Percentiles rank a stretch among this genome's conserved stretches.
Evolutionary conservation across 2,329 filamentous ascomycete genomes (phyloP).

Genomic region (Hysterium pulicare): DNA sequence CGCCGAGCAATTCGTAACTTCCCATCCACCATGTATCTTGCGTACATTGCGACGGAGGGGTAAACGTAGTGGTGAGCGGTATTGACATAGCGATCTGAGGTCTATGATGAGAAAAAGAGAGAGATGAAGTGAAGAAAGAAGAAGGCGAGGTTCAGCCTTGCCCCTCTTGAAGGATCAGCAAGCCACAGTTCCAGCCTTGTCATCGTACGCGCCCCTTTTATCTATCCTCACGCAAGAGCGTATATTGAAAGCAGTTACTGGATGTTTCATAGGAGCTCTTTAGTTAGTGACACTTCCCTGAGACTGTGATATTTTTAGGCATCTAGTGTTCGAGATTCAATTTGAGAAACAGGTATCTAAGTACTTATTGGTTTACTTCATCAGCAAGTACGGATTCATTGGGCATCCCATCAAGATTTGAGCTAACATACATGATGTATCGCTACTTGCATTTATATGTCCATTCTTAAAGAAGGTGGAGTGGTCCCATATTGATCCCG

Average conservation of each 20-base stretch:
- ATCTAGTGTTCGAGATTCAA: not conserved
- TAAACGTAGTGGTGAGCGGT: not conserved
- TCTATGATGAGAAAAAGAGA: not conserved
- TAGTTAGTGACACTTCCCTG: too few species aligned
- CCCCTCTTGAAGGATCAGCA: not conserved
- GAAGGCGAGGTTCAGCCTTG: not conserved
- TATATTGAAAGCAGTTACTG: too few species aligned
- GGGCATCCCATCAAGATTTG: not conserved
- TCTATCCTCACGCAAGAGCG: too few species aligned
- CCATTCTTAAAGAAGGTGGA: too few species aligned
- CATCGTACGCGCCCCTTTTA: slow-evolving; percentile 1
- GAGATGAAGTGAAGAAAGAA: not conserved
- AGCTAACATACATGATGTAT: not conserved
- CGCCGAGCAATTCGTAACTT: not conserved
- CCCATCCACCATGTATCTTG: not conserved
- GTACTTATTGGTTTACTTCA: not conserved
- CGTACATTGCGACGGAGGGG: not conserved
- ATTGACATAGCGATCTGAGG: not conserved
- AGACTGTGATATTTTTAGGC: too few species aligned
- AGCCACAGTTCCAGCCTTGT: not conserved
- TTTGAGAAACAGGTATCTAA: not conserved
- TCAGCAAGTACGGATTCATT: not conserved
- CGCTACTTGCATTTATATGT: not conserved
- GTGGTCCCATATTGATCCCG: slow-evolving; percentile 1
- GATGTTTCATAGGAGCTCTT: too few species aligned